A percentile compares a stretch with the other conserved stretches of the same genome.
phyloP scores from a whole-genome alignment of 176 grass and related monocot genomes.

The Puya raimondii region DNA sequence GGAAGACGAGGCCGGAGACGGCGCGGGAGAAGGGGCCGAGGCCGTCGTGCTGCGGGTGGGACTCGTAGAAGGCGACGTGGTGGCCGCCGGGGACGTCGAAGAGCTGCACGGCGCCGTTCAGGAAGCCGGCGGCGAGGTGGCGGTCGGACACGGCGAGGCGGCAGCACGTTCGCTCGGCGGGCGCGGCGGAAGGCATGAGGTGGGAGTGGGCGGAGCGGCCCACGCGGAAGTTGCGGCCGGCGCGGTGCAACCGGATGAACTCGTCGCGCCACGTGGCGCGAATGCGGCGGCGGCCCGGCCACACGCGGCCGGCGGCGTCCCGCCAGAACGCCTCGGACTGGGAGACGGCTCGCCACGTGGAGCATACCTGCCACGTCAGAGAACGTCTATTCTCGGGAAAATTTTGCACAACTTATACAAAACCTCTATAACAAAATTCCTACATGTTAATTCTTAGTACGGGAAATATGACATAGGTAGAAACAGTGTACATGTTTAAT shows the following conservation, averaged over 20 bases:
- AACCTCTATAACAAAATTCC: not conserved
- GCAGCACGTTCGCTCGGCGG: conserved; percentile 18
- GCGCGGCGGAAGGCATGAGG: conserved; percentile 2
- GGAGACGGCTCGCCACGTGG: conserved; percentile 23
- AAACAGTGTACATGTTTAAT: too few relatives aligned
- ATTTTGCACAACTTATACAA: not conserved
- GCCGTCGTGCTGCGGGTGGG: conserved; percentile 19
- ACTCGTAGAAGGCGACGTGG: conserved; percentile 9
- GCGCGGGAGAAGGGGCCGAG: conserved; percentile 29
- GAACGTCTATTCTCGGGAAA: not conserved
- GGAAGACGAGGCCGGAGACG: conserved; percentile 29
- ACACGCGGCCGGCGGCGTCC: conserved; percentile 15
- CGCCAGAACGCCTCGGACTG: conserved; percentile 33
- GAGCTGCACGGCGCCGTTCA: conserved; percentile 28
- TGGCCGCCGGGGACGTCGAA: conserved; percentile 19
- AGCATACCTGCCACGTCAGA: conserved; percentile 19
- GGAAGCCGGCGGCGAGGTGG: conserved; percentile 23
- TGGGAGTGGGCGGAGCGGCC: conserved; percentile 23
- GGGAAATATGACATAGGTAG: too few relatives aligned
- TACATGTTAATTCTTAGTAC: too few relatives aligned
- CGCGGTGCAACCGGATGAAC: conserved; percentile 27
- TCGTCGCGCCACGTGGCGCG: conserved; percentile 26
- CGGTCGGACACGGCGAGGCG: conserved; percentile 25
- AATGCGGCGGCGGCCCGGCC: conserved; percentile 7
- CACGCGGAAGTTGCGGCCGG: conserved; percentile 24